Percentiles rank a stretch among this genome's conserved stretches.
Evolutionary conservation across 2,329 filamentous ascomycete species (phyloP).

Genomic region (Claviceps humidiphila): DNA sequence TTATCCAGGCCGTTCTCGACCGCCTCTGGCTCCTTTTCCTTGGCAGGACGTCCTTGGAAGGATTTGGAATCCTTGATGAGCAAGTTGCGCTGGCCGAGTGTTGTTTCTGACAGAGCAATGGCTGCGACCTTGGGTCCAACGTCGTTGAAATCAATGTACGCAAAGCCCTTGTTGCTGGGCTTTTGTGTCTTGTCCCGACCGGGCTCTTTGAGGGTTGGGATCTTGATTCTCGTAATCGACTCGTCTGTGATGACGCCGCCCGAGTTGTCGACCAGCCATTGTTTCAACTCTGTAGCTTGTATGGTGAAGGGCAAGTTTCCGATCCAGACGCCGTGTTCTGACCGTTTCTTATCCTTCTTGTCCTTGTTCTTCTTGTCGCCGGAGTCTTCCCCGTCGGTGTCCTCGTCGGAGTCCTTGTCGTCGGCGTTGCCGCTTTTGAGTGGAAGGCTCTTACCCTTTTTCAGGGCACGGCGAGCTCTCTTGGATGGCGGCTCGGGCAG

Average conservation of each 20-base stretch:
- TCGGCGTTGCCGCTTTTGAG: slow-evolving; percentile 21
- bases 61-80: slow-evolving; percentile 88
- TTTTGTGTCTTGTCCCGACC: slow-evolving; percentile 20
- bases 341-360: slow-evolving; percentile 43
- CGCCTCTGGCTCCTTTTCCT: slow-evolving; percentile 30
- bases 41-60: slow-evolving; percentile 78
- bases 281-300: slow-evolving; percentile 59
- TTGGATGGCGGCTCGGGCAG: slow-evolving; percentile 94
- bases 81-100: slow-evolving; percentile 62
- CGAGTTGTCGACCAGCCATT: slow-evolving; percentile 64
- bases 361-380: slow-evolving; percentile 25
- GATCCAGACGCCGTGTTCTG: slow-evolving; percentile 83
- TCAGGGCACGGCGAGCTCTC: slow-evolving; percentile 77
- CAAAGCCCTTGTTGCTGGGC: slow-evolving; percentile 74
- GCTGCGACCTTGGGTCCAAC: slow-evolving; percentile 61
- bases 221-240: slow-evolving; percentile 71
- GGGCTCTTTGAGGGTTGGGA: slow-evolving; percentile 51
- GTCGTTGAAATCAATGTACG: slow-evolving; percentile 82
- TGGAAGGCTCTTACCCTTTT: slow-evolving; percentile 59
- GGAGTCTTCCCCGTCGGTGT: slow-evolving; percentile 19
- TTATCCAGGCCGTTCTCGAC: slow-evolving; percentile 15
- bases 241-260: slow-evolving; percentile 51
- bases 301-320: slow-evolving; percentile 83
- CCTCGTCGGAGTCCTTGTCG: slow-evolving; percentile 21
- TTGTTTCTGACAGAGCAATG: slow-evolving; percentile 72